A percentile compares a stretch with the other conserved stretches of the same genome.
Evolutionary conservation across 1,284 basidiomycete species (phyloP).

Genomic region (Stereum hirsutum): DNA sequence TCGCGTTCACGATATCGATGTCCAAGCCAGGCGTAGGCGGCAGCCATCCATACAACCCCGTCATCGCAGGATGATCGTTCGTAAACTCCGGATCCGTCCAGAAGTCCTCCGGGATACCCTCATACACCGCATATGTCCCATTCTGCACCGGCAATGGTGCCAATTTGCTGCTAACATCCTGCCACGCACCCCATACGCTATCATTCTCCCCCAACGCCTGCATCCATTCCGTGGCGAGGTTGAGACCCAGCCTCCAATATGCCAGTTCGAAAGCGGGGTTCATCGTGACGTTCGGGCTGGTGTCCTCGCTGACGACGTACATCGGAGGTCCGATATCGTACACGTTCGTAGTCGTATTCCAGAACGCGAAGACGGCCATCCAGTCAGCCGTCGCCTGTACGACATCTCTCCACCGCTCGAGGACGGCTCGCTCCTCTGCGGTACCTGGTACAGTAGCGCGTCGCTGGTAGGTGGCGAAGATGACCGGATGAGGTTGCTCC

Average conservation of each 20-base stretch:
- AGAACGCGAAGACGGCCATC: conserved; percentile 49
- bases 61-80: conserved; percentile 50
- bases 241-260: conserved; percentile 47
- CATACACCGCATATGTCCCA: conserved; percentile 45
- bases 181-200: conserved; percentile 35
- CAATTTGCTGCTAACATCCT: conserved; percentile 32
- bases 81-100: conserved; percentile 42
- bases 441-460: conserved; percentile 23
- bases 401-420: conserved; percentile 41
- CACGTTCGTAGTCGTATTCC: conserved; percentile 33
- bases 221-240: conserved; percentile 40
- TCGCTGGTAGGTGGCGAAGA: conserved; percentile 51
- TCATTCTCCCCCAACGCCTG: conserved; percentile 27
- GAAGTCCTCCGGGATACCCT: conserved; percentile 41
- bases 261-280: conserved; percentile 52
- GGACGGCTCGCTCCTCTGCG: conserved; percentile 10
- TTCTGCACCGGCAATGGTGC: conserved; percentile 39
- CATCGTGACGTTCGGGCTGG: conserved; percentile 39
- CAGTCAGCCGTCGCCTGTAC: conserved; percentile 46
- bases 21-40: conserved; percentile 40
- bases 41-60: conserved; percentile 50
- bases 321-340: conserved; percentile 53
- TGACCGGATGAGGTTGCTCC: conserved; percentile 50
- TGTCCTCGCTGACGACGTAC: conserved; percentile 50
- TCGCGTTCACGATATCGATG: conserved; percentile 33